phyloP scores from a whole-genome alignment of 805 yeast genomes.

The Saccharomycopsis sp. region DNA sequence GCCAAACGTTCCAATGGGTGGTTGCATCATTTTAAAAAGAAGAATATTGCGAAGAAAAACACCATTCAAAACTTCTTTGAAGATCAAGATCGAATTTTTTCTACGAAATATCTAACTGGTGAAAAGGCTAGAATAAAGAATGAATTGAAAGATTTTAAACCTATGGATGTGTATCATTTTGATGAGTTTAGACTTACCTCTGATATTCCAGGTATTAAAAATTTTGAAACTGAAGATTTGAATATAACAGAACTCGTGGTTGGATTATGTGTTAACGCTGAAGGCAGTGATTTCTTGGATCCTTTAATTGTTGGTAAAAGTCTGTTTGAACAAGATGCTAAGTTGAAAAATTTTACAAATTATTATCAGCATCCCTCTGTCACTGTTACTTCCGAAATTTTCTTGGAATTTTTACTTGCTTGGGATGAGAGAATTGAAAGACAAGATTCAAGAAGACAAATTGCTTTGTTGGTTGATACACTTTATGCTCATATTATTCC shows the following conservation, averaged over 20 bases:
- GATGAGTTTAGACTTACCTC: conserved; percentile 30
- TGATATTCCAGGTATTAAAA: conserved; percentile 21
- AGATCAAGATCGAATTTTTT: conserved; percentile 18
- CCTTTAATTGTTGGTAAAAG: conserved; percentile 26
- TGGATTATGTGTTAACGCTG: conserved; percentile 27
- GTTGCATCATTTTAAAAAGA: conserved; percentile 34
- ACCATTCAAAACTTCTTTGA: conserved; percentile 26
- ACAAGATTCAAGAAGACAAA: conserved; percentile 22
- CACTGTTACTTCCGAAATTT: conserved; percentile 23
- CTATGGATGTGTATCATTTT: conserved; percentile 30
- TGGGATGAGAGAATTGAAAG: conserved; percentile 19
- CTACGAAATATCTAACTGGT: conserved; percentile 20
- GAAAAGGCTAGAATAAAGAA: conserved; percentile 26
- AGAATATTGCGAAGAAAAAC: conserved; percentile 26
- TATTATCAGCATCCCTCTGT: conserved; percentile 22
- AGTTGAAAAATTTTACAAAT: conserved; percentile 1
- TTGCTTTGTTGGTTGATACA: conserved; percentile 30
- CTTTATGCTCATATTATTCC: conserved; percentile 33
- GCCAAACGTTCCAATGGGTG: conserved; percentile 34
- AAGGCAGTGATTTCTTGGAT: conserved; percentile 25
- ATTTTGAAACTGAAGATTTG: conserved; percentile 2
- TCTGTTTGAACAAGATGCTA: neutral
- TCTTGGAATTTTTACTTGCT: conserved; percentile 22
- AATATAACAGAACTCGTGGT: conserved; percentile 23
- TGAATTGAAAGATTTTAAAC: conserved; percentile 21